Conservation (phyloP, 2,329 filamentous ascomycete species). For the Anisogramma anomala region DNA sequence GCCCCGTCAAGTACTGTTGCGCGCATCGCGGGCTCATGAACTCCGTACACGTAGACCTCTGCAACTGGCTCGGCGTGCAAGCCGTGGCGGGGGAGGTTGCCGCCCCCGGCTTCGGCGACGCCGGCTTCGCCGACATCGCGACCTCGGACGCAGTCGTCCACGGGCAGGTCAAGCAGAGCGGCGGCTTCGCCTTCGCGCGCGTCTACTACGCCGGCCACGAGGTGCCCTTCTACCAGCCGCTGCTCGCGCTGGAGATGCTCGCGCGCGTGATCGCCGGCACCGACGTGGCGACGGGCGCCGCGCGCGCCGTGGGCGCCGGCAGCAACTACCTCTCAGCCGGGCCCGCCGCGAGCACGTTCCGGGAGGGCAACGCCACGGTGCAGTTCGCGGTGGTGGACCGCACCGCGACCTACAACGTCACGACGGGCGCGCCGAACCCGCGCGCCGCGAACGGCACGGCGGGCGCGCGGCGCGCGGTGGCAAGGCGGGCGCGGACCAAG, state of each 20-base stretch:
- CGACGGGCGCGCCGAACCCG: conserved; percentile 20
- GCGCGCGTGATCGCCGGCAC: conserved; percentile 33
- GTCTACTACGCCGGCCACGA: conserved; percentile 32
- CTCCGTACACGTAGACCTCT: conserved; percentile 3
- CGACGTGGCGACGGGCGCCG: conserved; percentile 38
- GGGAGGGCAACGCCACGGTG: conserved; percentile 29
- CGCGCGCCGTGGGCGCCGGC: conserved; percentile 26
- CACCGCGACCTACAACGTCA: conserved; percentile 24
- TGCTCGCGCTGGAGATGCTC: conserved; percentile 37
- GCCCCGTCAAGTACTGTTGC: no score
- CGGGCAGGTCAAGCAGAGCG: conserved; percentile 34
- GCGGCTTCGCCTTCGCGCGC: conserved; percentile 37
- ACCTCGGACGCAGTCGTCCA: conserved; percentile 25
- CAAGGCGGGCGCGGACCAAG: neutral
- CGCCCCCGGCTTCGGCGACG: conserved; percentile 22
- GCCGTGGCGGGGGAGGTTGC: conserved; percentile 6
- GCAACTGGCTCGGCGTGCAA: conserved; percentile 11
- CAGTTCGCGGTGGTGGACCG: conserved; percentile 23
- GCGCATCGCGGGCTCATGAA: no score
- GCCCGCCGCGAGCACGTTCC: conserved; percentile 30
- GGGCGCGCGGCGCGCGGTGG: neutral
- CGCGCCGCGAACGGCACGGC: neutral
- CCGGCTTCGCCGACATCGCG: conserved; percentile 18
- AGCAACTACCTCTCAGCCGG: conserved; percentile 28
- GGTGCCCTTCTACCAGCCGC: conserved; percentile 43